A percentile compares a stretch with the other conserved stretches of the same genome.
These are phyloP conservation scores for Cladosporium oxysporum DNA, from an alignment of 2,329 filamentous ascomycete genomes.

Conservation along the genomic window DNA sequence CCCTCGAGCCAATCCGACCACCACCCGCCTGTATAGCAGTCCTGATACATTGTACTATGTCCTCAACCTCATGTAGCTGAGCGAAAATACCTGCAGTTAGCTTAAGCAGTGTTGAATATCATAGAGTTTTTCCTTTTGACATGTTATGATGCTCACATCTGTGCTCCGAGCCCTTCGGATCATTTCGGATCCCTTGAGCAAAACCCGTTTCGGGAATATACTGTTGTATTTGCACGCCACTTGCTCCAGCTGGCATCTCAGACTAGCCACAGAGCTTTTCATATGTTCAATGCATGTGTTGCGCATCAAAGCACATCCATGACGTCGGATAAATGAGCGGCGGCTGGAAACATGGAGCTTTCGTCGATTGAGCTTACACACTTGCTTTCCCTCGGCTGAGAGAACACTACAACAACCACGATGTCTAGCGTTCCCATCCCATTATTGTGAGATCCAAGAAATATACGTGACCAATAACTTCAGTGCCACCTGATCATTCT, in stretches of 20 bases:
- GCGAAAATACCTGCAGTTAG: conserved; percentile 15
- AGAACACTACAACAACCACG: not conserved
- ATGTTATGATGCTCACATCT: not conserved
- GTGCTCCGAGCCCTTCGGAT: not conserved
- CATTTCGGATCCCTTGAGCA: not conserved
- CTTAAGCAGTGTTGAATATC: conserved; percentile 14
- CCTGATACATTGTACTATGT: conserved; percentile 39
- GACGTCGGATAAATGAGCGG: not conserved
- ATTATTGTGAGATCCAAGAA: not conserved
- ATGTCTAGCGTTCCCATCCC: not conserved
- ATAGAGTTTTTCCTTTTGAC: conserved; percentile 18
- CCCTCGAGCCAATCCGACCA: conserved; percentile 12
- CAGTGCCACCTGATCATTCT: not conserved
- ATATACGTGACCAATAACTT: not conserved
- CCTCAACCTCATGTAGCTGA: conserved; percentile 10
- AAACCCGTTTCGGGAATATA: not conserved
- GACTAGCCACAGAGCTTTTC: not conserved
- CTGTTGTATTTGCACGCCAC: not conserved
- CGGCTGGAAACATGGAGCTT: conserved; percentile 9
- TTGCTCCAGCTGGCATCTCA: not conserved
- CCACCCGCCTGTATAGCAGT: conserved; percentile 38
- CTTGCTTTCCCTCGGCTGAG: not conserved
- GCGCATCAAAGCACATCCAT: not conserved
- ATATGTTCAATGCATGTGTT: not conserved
- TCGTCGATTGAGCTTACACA: not conserved